Conservation (phyloP, 2,329 filamentous ascomycete species). For the Colletotrichum costaricense region DNA sequence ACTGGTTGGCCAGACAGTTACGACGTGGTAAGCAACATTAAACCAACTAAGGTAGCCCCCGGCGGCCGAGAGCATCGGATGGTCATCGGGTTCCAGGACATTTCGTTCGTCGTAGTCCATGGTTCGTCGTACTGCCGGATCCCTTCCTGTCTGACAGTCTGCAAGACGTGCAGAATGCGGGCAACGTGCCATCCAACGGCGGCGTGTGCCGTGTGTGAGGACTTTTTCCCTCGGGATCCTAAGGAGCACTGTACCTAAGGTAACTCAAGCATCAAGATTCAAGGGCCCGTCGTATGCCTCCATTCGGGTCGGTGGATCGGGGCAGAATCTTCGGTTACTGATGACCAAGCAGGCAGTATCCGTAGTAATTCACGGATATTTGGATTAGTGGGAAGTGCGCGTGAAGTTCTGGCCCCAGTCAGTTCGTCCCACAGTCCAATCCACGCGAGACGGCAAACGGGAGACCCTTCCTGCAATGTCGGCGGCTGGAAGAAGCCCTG, state of each 20-base stretch:
- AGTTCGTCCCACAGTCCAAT: neutral
- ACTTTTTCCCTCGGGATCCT: neutral
- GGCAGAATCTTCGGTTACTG: neutral
- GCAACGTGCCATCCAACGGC: neutral
- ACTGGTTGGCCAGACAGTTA: neutral
- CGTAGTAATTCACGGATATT: neutral
- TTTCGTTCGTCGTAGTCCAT: neutral
- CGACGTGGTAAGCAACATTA: no score
- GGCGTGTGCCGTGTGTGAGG: neutral
- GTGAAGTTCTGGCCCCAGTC: neutral
- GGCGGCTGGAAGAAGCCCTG: constrained; percentile 3
- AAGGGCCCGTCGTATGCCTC: neutral
- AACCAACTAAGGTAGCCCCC: neutral
- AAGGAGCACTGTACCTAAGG: no score
- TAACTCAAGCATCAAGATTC: neutral
- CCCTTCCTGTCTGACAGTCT: neutral
- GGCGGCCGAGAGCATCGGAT: neutral
- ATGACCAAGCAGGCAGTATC: neutral
- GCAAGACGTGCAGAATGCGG: neutral
- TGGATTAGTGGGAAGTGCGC: neutral
- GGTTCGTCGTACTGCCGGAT: neutral
- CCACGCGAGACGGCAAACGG: neutral
- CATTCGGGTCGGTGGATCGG: neutral
- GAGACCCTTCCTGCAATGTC: neutral
- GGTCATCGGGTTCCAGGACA: constrained; percentile 3